Evolutionary conservation across 108 stramenopile species (phyloP).

Genomic region (Halocafeteria seosinensis): DNA sequence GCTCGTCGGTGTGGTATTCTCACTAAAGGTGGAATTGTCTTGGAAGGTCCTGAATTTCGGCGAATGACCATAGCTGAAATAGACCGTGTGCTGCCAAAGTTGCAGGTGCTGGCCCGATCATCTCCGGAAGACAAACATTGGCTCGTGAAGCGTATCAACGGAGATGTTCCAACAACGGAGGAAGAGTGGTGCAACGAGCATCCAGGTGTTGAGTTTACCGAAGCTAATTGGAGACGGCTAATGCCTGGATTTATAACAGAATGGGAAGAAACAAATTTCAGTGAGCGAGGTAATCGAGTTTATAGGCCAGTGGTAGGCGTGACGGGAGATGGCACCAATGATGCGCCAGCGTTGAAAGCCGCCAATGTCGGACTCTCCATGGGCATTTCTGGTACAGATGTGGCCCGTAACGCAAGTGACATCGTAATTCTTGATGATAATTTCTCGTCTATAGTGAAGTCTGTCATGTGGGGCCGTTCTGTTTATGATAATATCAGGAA

Average conservation of each 20-base stretch:
- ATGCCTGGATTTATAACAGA: conserved; percentile 34
- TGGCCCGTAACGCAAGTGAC: conserved; percentile 89
- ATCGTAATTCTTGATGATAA: conserved; percentile 93
- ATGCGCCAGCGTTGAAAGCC: conserved; percentile 89
- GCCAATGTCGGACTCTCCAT: conserved; percentile 84
- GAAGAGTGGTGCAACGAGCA: conserved; percentile 29
- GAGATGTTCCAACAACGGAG: conserved; percentile 5
- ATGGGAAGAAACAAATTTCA: conserved; percentile 7
- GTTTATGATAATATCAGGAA: conserved; percentile 95
- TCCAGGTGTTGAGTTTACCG: conserved; percentile 22
- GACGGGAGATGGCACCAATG: conserved; percentile 97
- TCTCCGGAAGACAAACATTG: conserved; percentile 92
- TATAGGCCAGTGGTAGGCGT: conserved; percentile 78
- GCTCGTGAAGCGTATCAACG: conserved; percentile 78
- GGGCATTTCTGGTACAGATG: conserved; percentile 73
- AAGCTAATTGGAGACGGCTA: too few relatives aligned
- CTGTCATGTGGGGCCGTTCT: conserved; percentile 84
- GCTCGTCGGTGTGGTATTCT: conserved; percentile 49
- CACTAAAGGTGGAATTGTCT: background rate
- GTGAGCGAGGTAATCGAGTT: too few relatives aligned
- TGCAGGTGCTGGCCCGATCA: conserved; percentile 86
- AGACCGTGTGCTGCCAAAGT: conserved; percentile 17
- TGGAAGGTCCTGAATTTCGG: background rate
- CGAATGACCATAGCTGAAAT: conserved; percentile 21
- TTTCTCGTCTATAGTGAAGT: conserved; percentile 87